These are phyloP conservation scores for Rhododendron ferrugineum DNA, from an alignment of 148 eudicot species.

Conservation along the genomic window DNA sequence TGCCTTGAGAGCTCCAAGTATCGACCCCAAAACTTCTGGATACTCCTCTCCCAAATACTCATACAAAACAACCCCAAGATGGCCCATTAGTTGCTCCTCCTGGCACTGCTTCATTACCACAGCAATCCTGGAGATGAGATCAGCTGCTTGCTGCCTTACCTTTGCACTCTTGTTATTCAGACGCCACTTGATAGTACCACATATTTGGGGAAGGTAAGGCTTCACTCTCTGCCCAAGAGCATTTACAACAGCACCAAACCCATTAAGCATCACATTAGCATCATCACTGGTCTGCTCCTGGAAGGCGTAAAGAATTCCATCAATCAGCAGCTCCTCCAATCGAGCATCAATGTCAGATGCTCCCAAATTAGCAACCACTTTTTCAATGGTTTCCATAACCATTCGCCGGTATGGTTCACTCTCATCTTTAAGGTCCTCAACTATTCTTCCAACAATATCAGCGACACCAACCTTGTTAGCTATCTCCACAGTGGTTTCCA, in stretches of 20 bases:
- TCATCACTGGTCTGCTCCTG: slow-evolving; percentile 98
- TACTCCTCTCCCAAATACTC: slow-evolving; percentile 95
- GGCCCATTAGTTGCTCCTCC: slow-evolving; percentile 98
- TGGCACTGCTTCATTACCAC: slow-evolving; percentile 98
- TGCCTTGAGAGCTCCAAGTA: slow-evolving; percentile 86
- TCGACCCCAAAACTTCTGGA: slow-evolving; percentile 94
- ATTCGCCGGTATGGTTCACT: slow-evolving; percentile 95
- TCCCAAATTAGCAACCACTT: slow-evolving; percentile 86
- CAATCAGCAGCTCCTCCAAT: slow-evolving; percentile 90
- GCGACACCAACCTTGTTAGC: slow-evolving; percentile 96
- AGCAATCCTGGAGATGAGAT: slow-evolving; percentile 86
- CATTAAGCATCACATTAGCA: slow-evolving; percentile 98
- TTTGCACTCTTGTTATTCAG: slow-evolving; percentile 97
- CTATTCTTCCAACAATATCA: slow-evolving; percentile 88
- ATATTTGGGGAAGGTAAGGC: slow-evolving; percentile 93
- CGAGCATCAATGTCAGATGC: slow-evolving; percentile 94
- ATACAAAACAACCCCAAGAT: slow-evolving; percentile 90
- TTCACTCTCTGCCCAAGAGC: slow-evolving; percentile 92
- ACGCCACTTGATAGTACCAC: slow-evolving; percentile 98
- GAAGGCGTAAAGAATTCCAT: slow-evolving; percentile 93
- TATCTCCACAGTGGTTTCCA: slow-evolving; percentile 92
- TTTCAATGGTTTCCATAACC: slow-evolving; percentile 99
- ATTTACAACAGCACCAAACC: slow-evolving; percentile 96
- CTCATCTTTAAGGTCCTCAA: slow-evolving; percentile 95
- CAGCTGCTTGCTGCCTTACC: slow-evolving; percentile 97